Base-by-base conservation (phyloP, 2,329 filamentous ascomycete genomes). In the Fusarium sp. region DNA sequence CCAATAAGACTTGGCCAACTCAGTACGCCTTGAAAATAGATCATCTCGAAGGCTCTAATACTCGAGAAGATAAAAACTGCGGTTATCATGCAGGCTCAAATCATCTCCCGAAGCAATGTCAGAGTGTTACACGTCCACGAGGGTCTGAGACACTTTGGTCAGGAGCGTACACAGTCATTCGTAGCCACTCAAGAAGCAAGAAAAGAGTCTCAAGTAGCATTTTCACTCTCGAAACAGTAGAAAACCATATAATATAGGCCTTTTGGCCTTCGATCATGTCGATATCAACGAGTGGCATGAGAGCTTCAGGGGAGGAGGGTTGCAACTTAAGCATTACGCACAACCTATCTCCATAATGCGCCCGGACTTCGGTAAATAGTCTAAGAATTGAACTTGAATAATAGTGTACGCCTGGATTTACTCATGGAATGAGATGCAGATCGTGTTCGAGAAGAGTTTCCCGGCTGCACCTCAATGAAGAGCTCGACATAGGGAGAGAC, bases 171-270 rank as follows among this genome's bases (percentile, higher is more conserved):
- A 18, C 15, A 36, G 11, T n/a, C 51, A 20, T 50, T 18, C 11
- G 5, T 20, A n/a, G 24, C 24, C 15, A 22, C 14, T 8, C 20
- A 28, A 36, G 22, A 5, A 36, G 2, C 2, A 28, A 48, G 8
- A 8, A 9, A 36, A 17, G 18, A 18, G 4, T 4, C 12, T 20
- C 2, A 6, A 36, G 5, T 28, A 3, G 14, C 12, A 28, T 1
- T 20, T 0, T 17, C 10, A 14, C 10, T 22, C 15, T 32, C 13
- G 3, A 1, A 35, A 12, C 14, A 20, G 4, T 14, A 24, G 2
- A 12, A 5, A 13, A 2, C 1, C n/a, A 28, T 7, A 5, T 22
- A 14, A 26, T 6, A 18, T 10, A 22, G 2, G 24, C 4, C 55
- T 28, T 7, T 6, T 20, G 24, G 6, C 2, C 32, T 10, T 15